These are phyloP conservation scores for Metrosideros polymorpha DNA, from an alignment of 441 rosid species.

Conservation along the genomic window DNA sequence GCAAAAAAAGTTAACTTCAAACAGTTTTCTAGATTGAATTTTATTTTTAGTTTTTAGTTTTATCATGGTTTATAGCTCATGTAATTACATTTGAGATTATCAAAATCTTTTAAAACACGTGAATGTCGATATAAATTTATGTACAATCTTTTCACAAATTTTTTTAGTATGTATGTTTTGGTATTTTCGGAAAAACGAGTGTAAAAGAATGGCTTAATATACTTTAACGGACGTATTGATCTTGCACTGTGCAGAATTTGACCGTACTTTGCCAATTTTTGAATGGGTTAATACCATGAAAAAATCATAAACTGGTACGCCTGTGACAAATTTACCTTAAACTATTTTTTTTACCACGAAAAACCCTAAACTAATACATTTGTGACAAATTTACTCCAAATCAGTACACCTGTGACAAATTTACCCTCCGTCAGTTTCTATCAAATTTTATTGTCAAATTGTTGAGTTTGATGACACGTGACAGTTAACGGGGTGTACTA, in stretches of 20 bases:
- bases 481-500: too few relatives aligned
- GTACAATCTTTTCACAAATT: not conserved
- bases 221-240: not conserved
- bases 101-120: fast-evolving
- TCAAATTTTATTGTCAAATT: too few relatives aligned
- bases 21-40: not conserved
- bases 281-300: too few relatives aligned
- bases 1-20: not conserved
- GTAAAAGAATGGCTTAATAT: not conserved
- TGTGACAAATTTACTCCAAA: too few relatives aligned
- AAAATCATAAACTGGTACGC: too few relatives aligned
- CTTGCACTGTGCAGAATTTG: not conserved
- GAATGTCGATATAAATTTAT: not conserved
- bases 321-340: too few relatives aligned
- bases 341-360: too few relatives aligned
- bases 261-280: not conserved
- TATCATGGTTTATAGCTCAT: not conserved
- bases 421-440: too few relatives aligned
- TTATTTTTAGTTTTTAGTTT: not conserved
- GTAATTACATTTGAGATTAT: not conserved
- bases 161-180: not conserved
- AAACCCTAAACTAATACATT: too few relatives aligned
- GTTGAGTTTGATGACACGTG: too few relatives aligned
- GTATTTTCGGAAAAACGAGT: too few relatives aligned
- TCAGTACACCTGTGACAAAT: too few relatives aligned